Base-by-base conservation (phyloP, 257 asterid species). In the Verbascum thapsus region DNA sequence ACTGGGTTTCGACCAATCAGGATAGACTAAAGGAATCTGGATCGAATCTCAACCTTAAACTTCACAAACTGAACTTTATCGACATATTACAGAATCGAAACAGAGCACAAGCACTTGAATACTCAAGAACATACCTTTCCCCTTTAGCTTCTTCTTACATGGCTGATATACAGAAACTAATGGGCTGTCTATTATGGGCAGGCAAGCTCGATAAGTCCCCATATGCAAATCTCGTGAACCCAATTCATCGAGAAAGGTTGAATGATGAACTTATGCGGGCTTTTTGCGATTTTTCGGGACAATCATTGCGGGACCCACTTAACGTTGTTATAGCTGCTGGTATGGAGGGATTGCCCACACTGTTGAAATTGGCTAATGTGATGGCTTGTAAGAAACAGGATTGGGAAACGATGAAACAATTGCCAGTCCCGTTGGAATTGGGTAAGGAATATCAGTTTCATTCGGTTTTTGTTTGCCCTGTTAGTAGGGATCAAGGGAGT, bases 381-480 rank as follows among this genome's bases (percentile, higher is more conserved):
- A 80, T 82, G 87, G 78, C 85, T 11, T 78, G 74, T 10, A 80
- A 72, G 54, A 76, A 70, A 53, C 82, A 80, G 52, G 94, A 84
- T 61, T 78, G 82, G 88, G 78, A 72, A 44, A 76, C 68, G 2
- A 80, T 84, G 88, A 70, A 75, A 60, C 78, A 78, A 43, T 60
- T 87, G 30, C 83, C 86, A 0, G 83, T 85, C 37, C 77, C 86
- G 2, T 60, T 87, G 37, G 95, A 82, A 54, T 40, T 88, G 75
- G 81, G 83, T 10, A 62, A 75, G 72, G 85, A 81, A 20, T 78
- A 85, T 59, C 88, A 81, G 52, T 83, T 77, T 47, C 96, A 83
- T 68, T 79, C 94, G 0, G 57, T 83, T 4, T 85, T 88, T 50
- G 87, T 88, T 13, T 88, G 94, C 60, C 91, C 96, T 0, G 87